Evolutionary conservation across 345 rosid genomes (phyloP).

Genomic region (Noccaea caerulescens): DNA sequence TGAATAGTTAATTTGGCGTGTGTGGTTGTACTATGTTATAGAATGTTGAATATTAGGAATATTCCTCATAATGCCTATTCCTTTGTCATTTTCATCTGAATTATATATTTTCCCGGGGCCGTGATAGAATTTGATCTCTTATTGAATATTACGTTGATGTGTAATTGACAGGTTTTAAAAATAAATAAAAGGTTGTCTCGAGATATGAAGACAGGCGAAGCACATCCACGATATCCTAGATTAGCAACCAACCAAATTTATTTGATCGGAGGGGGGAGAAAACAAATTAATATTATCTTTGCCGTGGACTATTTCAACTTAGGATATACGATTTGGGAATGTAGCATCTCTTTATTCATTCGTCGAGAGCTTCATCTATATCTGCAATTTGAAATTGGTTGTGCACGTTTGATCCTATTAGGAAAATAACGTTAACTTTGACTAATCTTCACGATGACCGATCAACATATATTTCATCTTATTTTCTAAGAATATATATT

Average conservation of each 20-base stretch:
- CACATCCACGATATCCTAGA: conserved; percentile 29
- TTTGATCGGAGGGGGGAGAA: not conserved
- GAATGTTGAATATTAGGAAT: conserved; percentile 36
- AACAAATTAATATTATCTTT: not conserved
- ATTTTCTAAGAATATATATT: not conserved
- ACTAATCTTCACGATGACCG: conserved; percentile 37
- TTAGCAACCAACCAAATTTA: conserved; percentile 14
- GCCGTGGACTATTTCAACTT: conserved; percentile 33
- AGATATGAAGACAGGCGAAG: conserved; percentile 42
- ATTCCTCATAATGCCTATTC: conserved; percentile 39
- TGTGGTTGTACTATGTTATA: conserved; percentile 42
- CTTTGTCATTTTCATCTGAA: conserved; percentile 37
- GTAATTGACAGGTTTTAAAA: conserved; percentile 29
- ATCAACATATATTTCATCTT: conserved; percentile 2
- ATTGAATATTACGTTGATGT: conserved; percentile 30
- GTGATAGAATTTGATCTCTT: conserved; percentile 7
- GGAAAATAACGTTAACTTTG: conserved; percentile 17
- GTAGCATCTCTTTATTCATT: conserved; percentile 41
- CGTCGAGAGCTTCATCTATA: conserved; percentile 19
- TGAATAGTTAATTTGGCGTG: conserved; percentile 41
- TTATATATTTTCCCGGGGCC: not conserved
- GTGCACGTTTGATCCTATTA: conserved; percentile 36
- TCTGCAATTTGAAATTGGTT: conserved; percentile 4
- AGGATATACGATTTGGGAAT: conserved; percentile 40
- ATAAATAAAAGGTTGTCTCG: conserved; percentile 35